Base-by-base conservation (phyloP, 495 filamentous ascomycete species). In the Astrothelium macrocarpum region DNA sequence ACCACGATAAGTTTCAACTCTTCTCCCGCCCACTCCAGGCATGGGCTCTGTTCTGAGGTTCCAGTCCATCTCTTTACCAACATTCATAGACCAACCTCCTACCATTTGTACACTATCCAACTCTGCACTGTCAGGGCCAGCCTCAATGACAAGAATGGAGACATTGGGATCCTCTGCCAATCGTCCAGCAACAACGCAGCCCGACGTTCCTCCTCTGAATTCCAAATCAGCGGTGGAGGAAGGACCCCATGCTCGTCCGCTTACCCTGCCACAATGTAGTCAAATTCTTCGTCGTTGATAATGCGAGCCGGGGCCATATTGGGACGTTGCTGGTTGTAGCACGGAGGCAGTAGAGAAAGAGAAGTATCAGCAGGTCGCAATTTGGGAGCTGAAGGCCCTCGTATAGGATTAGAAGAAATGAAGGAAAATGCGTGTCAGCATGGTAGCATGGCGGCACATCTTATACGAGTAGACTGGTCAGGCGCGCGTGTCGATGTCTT, bases 101-200 rank as follows among this genome's bases (percentile, higher is more conserved):
- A 66, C 16, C 68, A 70, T 67, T 25, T 70, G 62, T 2, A 67
- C 62, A 45, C 65, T 72, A 53, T 68, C 66, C 1, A 70, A 25
- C 20, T 68, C 59, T 23, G 59, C 74, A 62, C 73, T 74, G 58
- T 76, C 74, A 7, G 66, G 66, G 28, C 80, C 80, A 4, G 77
- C 78, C 65, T 82, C 79, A 16, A 82, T 64, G 16, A 82, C 61
- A n/a, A 82, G 74, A n/a, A 82, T 73, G 1, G 73, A 72, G 4
- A 73, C 71, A 59, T 73, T 69, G n/a, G 71, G 69, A 64, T 81
- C 76, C 63, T 79, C 78, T 36, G 78, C 77, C 11, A 82, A 72
- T 28, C 78, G 77, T 46, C 73, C 75, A 53, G 80, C 80, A 23
- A 82, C 62, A 18, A 79, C 79, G 60, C 77, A 78, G 53, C 79